phyloP scores from a whole-genome alignment of 352 stramenopile genomes.

The Phytophthora capsici region DNA sequence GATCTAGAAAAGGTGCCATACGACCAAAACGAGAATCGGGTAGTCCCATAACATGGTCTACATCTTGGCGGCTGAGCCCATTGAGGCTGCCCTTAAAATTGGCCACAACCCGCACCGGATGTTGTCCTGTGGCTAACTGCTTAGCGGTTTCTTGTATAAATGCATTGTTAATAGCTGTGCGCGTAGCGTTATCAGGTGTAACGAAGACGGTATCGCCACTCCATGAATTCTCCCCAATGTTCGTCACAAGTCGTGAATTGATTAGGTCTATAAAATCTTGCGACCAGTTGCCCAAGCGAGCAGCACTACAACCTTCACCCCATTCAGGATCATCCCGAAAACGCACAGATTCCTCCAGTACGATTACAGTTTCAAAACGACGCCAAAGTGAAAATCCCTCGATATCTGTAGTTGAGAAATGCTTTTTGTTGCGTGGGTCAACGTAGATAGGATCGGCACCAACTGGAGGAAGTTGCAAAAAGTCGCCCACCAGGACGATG shows the following conservation, averaged over 20 bases:
- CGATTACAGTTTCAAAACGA: not conserved
- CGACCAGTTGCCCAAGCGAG: not conserved
- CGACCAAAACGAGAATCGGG: slow-evolving; percentile 3
- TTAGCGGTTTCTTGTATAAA: too few relatives aligned
- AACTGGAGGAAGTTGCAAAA: slow-evolving; percentile 7
- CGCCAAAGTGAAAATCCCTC: slow-evolving; percentile 5
- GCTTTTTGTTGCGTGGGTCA: not conserved
- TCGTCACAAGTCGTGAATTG: too few relatives aligned
- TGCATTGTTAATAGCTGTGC: too few relatives aligned
- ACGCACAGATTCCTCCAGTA: not conserved
- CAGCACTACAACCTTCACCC: not conserved
- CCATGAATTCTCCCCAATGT: too few relatives aligned
- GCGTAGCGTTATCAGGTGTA: too few relatives aligned
- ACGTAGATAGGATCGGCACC: slow-evolving; percentile 5
- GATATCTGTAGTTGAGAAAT: slow-evolving; percentile 6
- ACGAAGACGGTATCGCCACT: too few relatives aligned
- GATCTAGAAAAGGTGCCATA: slow-evolving; percentile 2
- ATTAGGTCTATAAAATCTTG: not conserved
- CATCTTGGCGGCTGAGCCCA: slow-evolving; percentile 1
- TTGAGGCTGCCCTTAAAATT: too few relatives aligned
- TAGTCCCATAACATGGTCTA: slow-evolving; percentile 1
- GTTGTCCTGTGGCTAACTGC: too few relatives aligned
- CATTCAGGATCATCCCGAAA: slow-evolving; percentile 8
- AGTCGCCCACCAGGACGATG: slow-evolving; percentile 9
- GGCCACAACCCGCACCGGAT: too few relatives aligned